Base-by-base conservation (phyloP, 2,329 filamentous ascomycete species). In the Metarhizium guizhouense region DNA sequence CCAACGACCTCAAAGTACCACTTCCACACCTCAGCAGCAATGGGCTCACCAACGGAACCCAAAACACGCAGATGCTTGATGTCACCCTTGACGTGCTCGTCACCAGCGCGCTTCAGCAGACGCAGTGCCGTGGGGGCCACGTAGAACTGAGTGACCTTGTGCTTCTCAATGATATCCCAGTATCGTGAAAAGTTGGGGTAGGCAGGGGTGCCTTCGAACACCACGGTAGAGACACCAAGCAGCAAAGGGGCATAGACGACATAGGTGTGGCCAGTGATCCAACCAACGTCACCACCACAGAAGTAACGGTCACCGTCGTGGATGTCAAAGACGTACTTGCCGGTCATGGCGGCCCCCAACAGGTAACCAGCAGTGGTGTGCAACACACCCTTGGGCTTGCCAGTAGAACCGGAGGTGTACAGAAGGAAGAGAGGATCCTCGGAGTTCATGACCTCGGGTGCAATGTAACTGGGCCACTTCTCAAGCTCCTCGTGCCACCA, bases 401-500 rank as follows among this genome's bases (percentile, higher is more conserved):
- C 94, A 8, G 94, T 99, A 1, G 93, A 97, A 45, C 94, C 94
- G 40, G 93, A 97, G 2, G 94, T 99, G 77, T 99, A 99, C 56
- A 99, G 87, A 57, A 99, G 78, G 84, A 97, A 99, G 8, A 99
- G 83, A 56, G 94, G 94, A 68, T 99, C 94, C 73, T 99, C 94
- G 1, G 94, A 88, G 78, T 83, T 90, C 82, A 99, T 87, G 61
- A 84, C 74, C 78, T 95, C 92, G 11, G 93, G 92, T 34, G 93
- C 79, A 68, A 95, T 86, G 79, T 97, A 97, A 65, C 84, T 81
- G 60, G 94, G 94, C 83, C 90, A 97, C 78, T 96, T 97, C 71
- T 95, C 90, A 55, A 93, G 86, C 81, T 97, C 93, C 77, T 97
- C 94, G 73, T 97, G 91, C 94, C 94, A 99, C 94, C 94, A 99